Conservation (phyloP, 257 asterid genomes). For the Lavandula angustifolia region DNA sequence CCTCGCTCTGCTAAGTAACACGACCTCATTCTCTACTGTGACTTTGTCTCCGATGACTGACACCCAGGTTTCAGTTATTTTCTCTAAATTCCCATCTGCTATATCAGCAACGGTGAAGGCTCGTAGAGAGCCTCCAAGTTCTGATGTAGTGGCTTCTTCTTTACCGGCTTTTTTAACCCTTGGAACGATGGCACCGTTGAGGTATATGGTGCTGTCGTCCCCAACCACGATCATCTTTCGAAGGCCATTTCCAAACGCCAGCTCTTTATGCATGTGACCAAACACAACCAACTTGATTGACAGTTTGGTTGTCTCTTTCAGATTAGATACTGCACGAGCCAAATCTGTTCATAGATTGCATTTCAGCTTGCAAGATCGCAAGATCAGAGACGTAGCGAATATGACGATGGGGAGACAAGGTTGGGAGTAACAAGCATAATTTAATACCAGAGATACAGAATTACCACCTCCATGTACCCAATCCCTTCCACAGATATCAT, state of each 20-base stretch:
- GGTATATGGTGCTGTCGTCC: slow-evolving; percentile 58
- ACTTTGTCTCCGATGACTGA: slow-evolving; percentile 56
- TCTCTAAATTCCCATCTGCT: slow-evolving; percentile 52
- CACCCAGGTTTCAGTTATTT: slow-evolving; percentile 83
- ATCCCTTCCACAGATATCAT: slow-evolving; percentile 89
- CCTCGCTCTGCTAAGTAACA: slow-evolving; percentile 41
- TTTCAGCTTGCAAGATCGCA: not conserved
- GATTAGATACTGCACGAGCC: slow-evolving; percentile 60
- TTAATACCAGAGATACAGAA: slow-evolving; percentile 22
- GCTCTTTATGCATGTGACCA: slow-evolving; percentile 92
- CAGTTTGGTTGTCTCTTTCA: slow-evolving; percentile 54
- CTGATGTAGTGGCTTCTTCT: slow-evolving; percentile 36
- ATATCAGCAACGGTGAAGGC: slow-evolving; percentile 76
- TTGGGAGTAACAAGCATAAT: not conserved
- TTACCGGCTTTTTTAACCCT: slow-evolving; percentile 48
- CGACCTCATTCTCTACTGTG: slow-evolving; percentile 49
- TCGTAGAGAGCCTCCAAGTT: slow-evolving; percentile 55
- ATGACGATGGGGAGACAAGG: not conserved
- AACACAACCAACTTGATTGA: slow-evolving; percentile 78
- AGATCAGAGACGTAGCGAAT: not conserved
- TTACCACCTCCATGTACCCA: slow-evolving; percentile 78
- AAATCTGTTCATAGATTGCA: slow-evolving; percentile 62
- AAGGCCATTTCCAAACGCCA: slow-evolving; percentile 63
- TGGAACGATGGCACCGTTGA: slow-evolving; percentile 89
- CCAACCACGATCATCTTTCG: slow-evolving; percentile 83